A percentile compares a stretch with the other conserved stretches of the same genome.
Conservation (phyloP, 176 grass and related monocot species). For the Phoenix dactylifera region DNA sequence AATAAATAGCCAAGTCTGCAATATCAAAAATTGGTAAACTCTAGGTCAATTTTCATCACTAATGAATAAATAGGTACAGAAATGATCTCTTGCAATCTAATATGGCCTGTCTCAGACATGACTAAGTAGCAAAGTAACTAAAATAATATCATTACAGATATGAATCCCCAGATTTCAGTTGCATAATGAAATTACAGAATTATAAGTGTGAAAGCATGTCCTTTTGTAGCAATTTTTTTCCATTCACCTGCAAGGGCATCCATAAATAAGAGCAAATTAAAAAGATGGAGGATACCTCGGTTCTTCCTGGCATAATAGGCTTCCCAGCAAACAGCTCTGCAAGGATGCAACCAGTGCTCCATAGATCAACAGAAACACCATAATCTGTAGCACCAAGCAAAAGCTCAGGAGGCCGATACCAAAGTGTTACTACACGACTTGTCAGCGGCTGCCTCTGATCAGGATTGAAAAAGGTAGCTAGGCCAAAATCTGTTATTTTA, state of each 20-base stretch:
- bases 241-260: neutral
- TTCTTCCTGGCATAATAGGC: conserved; percentile 98
- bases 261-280: neutral
- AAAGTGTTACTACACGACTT: conserved; percentile 90
- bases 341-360: conserved; percentile 97
- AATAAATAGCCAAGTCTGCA: too few species aligned
- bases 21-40: too few species aligned
- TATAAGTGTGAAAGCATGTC: neutral
- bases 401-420: conserved; percentile 97
- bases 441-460: conserved; percentile 87
- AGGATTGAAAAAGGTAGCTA: conserved; percentile 92
- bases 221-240: neutral
- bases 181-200: too few species aligned
- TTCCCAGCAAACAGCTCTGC: conserved; percentile 87
- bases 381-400: conserved; percentile 90
- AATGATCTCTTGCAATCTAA: too few species aligned
- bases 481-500: conserved; percentile 98
- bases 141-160: too few species aligned
- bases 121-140: too few species aligned
- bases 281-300: conserved; percentile 53
- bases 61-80: too few species aligned
- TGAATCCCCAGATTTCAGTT: too few species aligned
- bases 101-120: too few species aligned
- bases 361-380: conserved; percentile 77
- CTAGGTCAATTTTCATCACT: too few species aligned